Conservation (phyloP, 2,329 filamentous ascomycete species). For the Fusarium guadeloupense region DNA sequence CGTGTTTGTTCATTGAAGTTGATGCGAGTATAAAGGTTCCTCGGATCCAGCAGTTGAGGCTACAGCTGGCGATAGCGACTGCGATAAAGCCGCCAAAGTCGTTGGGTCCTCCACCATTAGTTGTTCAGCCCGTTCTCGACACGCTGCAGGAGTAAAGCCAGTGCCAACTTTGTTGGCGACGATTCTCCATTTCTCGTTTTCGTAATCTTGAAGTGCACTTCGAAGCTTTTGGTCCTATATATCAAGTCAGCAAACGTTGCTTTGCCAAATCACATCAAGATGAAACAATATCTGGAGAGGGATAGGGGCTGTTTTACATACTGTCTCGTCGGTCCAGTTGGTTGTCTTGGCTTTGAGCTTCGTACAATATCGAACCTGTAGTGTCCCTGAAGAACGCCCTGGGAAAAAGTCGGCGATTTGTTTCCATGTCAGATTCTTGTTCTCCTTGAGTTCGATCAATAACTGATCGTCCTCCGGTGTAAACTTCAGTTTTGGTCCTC, state of each 20-base stretch:
- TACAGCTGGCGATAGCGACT: constrained; percentile 62
- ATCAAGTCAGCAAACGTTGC: constrained; percentile 8
- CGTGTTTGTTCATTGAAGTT: constrained; percentile 59
- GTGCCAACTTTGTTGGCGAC: constrained; percentile 90
- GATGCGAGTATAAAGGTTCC: constrained; percentile 52
- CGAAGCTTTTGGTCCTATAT: constrained; percentile 78
- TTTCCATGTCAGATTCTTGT: constrained; percentile 95
- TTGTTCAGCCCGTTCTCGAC: constrained; percentile 80
- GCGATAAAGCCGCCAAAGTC: constrained; percentile 58
- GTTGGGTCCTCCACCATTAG: constrained; percentile 57
- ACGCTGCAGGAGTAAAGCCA: constrained; percentile 87
- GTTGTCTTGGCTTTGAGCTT: constrained; percentile 95
- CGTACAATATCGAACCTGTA: constrained; percentile 94
- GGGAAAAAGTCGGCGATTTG: constrained; percentile 98
- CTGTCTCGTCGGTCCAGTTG: constrained; percentile 92
- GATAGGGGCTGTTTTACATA: constrained; percentile 56
- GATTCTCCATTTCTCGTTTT: constrained; percentile 92
- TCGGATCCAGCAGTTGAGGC: constrained; percentile 39
- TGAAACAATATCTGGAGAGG: not conserved
- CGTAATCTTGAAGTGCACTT: constrained; percentile 82
- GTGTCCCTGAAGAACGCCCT: constrained; percentile 85
- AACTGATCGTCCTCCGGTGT: constrained; percentile 90
- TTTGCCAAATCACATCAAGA: not conserved
- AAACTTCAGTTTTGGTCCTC: constrained; percentile 92
- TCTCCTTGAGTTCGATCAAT: constrained; percentile 90